Evolutionary conservation across 345 rosid genomes (phyloP).

Genomic region (Barbarea vulgaris): DNA sequence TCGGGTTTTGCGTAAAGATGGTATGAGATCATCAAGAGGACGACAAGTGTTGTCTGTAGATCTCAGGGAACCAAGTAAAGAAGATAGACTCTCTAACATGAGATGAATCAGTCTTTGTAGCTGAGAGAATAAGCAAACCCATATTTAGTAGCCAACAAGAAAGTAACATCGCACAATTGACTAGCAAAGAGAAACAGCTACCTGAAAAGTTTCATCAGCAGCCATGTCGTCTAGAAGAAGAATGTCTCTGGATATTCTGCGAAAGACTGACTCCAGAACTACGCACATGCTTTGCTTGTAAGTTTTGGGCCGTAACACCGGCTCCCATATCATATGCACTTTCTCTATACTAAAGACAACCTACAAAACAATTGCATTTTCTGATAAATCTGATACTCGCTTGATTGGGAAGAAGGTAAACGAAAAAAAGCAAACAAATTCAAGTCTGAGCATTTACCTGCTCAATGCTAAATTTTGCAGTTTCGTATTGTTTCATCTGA

Average conservation of each 20-base stretch:
- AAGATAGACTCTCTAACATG: conserved; percentile 73
- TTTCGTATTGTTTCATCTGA: conserved; percentile 74
- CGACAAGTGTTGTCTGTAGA: conserved; percentile 43
- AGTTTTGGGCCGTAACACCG: conserved; percentile 69
- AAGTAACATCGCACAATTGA: not conserved
- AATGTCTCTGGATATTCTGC: conserved; percentile 70
- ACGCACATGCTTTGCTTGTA: conserved; percentile 83
- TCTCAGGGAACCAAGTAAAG: conserved; percentile 63
- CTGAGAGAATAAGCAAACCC: conserved; percentile 52
- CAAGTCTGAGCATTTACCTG: conserved; percentile 55
- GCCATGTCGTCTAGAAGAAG: conserved; percentile 95
- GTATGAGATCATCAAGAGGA: conserved; percentile 62
- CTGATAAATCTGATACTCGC: conserved; percentile 12
- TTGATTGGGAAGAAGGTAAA: not conserved
- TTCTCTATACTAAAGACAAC: conserved; percentile 89
- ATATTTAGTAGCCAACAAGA: not conserved
- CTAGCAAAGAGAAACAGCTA: conserved; percentile 26
- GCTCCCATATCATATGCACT: conserved; percentile 94
- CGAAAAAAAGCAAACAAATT: conserved; percentile 15
- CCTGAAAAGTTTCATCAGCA: conserved; percentile 97
- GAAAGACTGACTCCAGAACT: conserved; percentile 80
- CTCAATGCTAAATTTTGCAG: conserved; percentile 86
- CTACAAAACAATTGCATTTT: conserved; percentile 44
- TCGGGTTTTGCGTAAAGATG: conserved; percentile 73
- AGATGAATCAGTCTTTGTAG: conserved; percentile 77